A percentile compares a stretch with the other conserved stretches of the same genome.
These are phyloP conservation scores for Cryptosporidium xiaoi DNA, from an alignment of 169 alveolate species.

Conservation along the genomic window DNA sequence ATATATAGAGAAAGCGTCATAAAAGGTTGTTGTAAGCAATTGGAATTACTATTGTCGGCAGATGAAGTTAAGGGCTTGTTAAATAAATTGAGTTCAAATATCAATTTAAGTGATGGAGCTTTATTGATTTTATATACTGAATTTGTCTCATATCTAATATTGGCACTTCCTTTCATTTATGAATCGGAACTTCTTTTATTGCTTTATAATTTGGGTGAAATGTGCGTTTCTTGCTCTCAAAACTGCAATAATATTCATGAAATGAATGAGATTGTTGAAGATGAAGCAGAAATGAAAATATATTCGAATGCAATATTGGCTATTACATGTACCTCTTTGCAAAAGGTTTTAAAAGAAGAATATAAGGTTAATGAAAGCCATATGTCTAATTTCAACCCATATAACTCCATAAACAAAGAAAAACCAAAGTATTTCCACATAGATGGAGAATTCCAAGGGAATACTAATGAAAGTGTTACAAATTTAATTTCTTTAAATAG, in stretches of 20 bases:
- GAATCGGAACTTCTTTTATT: conserved; percentile 55
- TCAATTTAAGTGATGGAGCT: background rate
- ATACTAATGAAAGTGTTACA: conserved; percentile 3
- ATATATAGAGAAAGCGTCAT: conserved; percentile 45
- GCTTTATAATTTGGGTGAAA: conserved; percentile 56
- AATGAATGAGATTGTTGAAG: background rate
- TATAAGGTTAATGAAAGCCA: conserved; percentile 36
- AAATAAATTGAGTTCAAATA: background rate
- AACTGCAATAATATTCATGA: conserved; percentile 2
- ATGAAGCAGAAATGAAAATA: background rate
- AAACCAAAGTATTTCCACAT: conserved; percentile 49
- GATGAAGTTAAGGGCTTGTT: conserved; percentile 28
- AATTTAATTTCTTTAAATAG: conserved; percentile 10
- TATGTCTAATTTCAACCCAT: conserved; percentile 45
- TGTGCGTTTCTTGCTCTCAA: conserved; percentile 54
- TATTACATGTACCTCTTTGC: conserved; percentile 31
- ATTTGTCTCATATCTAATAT: conserved; percentile 45
- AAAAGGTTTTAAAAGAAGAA: conserved; percentile 48
- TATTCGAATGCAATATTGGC: conserved; percentile 29
- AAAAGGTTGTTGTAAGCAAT: conserved; percentile 57
- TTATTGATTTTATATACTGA: conserved; percentile 38
- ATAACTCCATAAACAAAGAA: conserved; percentile 24
- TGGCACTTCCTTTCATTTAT: conserved; percentile 51
- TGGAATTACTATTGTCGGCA: conserved; percentile 13
- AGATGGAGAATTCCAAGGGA: conserved; percentile 9